Percentiles rank a stretch among this genome's conserved stretches.
Conservation (phyloP, 257 asterid species). For the Solanum arcanum region DNA sequence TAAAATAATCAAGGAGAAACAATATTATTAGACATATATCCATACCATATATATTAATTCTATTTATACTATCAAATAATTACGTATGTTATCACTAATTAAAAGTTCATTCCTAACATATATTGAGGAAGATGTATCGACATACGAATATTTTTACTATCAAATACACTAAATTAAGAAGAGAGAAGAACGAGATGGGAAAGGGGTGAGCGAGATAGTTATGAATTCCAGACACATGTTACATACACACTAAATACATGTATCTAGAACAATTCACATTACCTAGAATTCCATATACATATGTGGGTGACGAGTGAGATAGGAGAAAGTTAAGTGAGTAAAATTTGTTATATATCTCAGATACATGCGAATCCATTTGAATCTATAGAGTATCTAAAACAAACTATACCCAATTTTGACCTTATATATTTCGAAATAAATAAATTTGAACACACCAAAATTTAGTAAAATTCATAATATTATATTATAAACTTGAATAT, state of each 20-base stretch:
- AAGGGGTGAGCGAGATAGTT: neutral
- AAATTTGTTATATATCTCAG: too few species aligned
- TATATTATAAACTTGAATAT: too few species aligned
- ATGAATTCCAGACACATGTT: too few species aligned
- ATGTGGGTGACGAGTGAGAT: neutral
- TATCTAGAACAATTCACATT: neutral
- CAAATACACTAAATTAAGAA: neutral
- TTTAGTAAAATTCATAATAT: too few species aligned
- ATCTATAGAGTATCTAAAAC: too few species aligned
- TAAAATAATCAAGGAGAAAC: neutral
- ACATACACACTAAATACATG: neutral
- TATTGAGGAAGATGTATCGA: neutral
- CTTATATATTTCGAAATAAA: too few species aligned
- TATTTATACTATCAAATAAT: too few species aligned
- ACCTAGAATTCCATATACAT: neutral
- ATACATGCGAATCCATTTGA: too few species aligned
- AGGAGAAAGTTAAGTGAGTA: neutral
- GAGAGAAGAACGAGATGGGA: neutral
- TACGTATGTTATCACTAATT: neutral
- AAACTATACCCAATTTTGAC: neutral
- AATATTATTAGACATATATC: neutral
- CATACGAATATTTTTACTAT: neutral
- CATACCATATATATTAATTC: too few species aligned
- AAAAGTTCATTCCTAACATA: too few species aligned
- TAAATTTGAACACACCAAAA: too few species aligned